A percentile compares a stretch with the other conserved stretches of the same genome.
Conservation (phyloP, 257 asterid species). For the Fraxinus americana region DNA sequence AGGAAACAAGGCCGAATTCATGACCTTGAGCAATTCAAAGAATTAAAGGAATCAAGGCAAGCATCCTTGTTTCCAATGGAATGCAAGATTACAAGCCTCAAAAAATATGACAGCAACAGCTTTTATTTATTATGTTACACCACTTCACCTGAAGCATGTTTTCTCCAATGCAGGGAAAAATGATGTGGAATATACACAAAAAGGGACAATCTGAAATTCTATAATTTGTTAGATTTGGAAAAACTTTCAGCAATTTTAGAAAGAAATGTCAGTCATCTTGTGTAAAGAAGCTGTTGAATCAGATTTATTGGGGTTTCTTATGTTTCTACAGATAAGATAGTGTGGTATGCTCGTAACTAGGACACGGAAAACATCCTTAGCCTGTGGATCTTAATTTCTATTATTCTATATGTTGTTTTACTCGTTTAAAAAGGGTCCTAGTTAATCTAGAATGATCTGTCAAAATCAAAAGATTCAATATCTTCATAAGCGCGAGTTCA, state of each 20-base stretch:
- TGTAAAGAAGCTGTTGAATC: neutral
- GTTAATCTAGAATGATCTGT: neutral
- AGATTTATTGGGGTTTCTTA: neutral
- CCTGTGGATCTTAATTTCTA: neutral
- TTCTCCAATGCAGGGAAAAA: neutral
- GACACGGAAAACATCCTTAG: neutral
- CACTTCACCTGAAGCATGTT: neutral
- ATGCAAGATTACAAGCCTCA: neutral
- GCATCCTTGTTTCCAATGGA: neutral
- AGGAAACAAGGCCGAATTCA: neutral
- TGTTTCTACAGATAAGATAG: neutral
- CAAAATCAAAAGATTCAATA: neutral
- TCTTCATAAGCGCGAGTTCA: neutral
- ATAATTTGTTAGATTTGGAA: neutral
- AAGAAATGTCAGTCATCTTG: neutral
- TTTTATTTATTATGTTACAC: neutral
- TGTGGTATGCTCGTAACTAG: neutral
- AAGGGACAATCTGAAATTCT: neutral
- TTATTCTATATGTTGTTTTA: neutral
- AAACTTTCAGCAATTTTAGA: neutral
- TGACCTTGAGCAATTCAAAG: neutral
- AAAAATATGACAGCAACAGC: neutral
- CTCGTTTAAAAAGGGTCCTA: neutral
- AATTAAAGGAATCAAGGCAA: neutral
- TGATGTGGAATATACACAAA: neutral